Base-by-base conservation (phyloP, 768 basidiomycete species). In the Boletus rex-veris region DNA sequence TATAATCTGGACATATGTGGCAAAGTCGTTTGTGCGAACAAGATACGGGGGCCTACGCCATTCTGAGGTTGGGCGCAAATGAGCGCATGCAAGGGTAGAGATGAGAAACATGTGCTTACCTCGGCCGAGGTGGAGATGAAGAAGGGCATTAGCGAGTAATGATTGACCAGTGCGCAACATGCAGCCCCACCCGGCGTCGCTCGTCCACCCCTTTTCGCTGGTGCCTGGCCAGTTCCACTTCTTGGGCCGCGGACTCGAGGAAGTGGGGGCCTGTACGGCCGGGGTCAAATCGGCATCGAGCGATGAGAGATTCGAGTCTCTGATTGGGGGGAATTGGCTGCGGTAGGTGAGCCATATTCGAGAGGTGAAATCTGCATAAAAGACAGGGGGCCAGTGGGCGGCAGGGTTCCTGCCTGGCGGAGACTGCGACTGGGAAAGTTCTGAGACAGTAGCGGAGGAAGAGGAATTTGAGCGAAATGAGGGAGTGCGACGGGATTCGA, bases 311-410 rank as follows among this genome's bases (percentile, higher is more conserved):
- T 77, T 71, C 0, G 75, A 77, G 66, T 92, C 86, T 40, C 84
- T 77, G 61, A 98, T 94, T 3, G 92, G 87, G 0, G 82, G 60
- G 58, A 95, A 96, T 38, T 92, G 87, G 2, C 85, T 85, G 21
- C 95, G 89, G 72, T 98, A 98, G 0, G 94, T 96, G 41, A 95
- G 79, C 88, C 92, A 97, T 47, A 97, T 77, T 7, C 88, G 78
- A 1, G 90, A 90, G 0, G 85, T 85, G 69, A 96, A 98, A 72
- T 98, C 95, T 12, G 80, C 77, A 64, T 94, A 93, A 67, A 97
- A 97, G 35, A 80, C 79, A 8, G 85, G 80, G 0, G 90, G 90
- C 91, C 91, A 92, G 63, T 81, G 75, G 14, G 64, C 71, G 1
- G 67, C 67, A 12, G 65, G 61, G 36, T 69, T 58, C 55, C 71